Conservation (phyloP, 1,284 basidiomycete genomes). For the Sanghuangporus weigelae region DNA sequence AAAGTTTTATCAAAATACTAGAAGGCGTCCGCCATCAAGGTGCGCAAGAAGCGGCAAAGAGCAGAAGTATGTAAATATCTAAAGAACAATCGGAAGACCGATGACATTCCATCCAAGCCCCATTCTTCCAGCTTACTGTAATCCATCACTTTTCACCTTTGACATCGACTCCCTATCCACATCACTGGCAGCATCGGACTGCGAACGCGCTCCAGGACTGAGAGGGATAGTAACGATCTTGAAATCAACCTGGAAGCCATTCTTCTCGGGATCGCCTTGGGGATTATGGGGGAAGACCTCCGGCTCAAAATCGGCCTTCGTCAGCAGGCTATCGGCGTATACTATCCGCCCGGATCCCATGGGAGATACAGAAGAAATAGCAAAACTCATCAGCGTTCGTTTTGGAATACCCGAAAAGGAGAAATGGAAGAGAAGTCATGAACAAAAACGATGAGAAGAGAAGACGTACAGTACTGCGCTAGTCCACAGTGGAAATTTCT, state of each 20-base stretch:
- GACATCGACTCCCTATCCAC: not conserved
- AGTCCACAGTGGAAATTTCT: conserved; percentile 13
- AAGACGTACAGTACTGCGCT: conserved; percentile 13
- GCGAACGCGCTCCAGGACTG: not conserved
- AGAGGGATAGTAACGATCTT: not conserved
- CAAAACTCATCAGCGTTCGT: not conserved
- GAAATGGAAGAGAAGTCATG: not conserved
- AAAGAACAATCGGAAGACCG: not conserved
- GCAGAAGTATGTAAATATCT: not conserved
- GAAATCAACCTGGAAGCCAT: conserved; percentile 8
- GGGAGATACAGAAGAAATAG: not conserved
- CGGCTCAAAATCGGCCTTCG: conserved; percentile 12
- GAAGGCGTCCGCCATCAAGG: too few species aligned
- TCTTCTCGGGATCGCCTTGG: conserved; percentile 6
- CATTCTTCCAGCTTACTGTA: not conserved
- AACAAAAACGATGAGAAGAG: not conserved
- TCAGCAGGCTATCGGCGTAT: conserved; percentile 7
- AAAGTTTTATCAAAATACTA: too few species aligned
- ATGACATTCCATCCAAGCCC: not conserved
- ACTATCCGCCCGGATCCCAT: not conserved
- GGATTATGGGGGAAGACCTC: conserved; percentile 13
- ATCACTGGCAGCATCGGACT: not conserved
- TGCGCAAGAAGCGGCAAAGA: not conserved
- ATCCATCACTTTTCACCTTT: not conserved
- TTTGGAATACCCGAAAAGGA: not conserved